Base-by-base conservation (phyloP, 768 basidiomycete species). In the Phylloporus scabripes region DNA sequence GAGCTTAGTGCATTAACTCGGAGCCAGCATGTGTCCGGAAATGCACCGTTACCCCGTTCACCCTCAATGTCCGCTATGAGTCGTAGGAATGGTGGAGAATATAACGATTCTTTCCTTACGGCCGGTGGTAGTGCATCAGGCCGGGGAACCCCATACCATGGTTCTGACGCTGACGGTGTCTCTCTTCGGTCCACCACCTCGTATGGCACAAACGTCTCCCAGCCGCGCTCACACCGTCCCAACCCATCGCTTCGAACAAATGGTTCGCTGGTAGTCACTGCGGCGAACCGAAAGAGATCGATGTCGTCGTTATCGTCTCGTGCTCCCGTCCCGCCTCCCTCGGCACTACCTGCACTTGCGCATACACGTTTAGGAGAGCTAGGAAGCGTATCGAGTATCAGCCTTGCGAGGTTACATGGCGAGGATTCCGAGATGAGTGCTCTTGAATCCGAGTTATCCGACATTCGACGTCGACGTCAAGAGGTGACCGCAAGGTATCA, bases 401-500 rank as follows among this genome's bases (percentile, higher is more conserved):
- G 82, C 61, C 68, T 87, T 47, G 60, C 72, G 75, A 54, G 81
- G 79, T 42, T 57, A 15, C 55, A 49, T 34, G 52, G 65, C 32
- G 72, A 71, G 45, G 75, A 74, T 45, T 57, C 58, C 11, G 71
- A 74, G 23, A 57, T 67, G 47, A 49, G 50, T 39, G 67, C 57
- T 21, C 58, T 75, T 47, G 81, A 85, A 57, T 64, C 66, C 7
- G 85, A 87, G 67, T 73, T 88, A 71, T 73, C 74, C 12, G 86
- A 87, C 46, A 82, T 92, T 49, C 78, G 83, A 47, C 64, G 78
- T 52, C 74, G 86, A 53, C 72, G 85, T 32, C 81, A 78, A 47
- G 87, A 89, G 58, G 85, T 92, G 26, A 76, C 75, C 29, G 72
- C 70, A 54, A 77, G 87, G 56, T 92, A 92, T 59, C 83, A 86